Conservation (phyloP, 169 alveolate species). For the Eimeria nieschulzi region DNA sequence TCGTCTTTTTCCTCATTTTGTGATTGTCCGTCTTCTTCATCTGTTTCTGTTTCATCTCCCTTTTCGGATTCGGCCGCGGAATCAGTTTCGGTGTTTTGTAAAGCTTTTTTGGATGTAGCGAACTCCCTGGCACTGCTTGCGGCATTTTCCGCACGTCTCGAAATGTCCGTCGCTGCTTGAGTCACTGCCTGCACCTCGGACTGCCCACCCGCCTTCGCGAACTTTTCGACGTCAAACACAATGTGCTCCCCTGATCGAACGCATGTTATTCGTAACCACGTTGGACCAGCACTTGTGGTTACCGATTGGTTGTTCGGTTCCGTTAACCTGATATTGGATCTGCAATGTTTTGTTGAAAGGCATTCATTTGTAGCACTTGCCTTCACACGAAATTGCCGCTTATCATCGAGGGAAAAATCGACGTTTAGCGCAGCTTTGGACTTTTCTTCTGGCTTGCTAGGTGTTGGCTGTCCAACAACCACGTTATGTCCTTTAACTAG, state of each 20-base stretch:
- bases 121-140: neutral
- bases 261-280: neutral
- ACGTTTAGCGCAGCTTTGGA: constrained; percentile 61
- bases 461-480: constrained; percentile 24
- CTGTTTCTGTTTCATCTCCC: constrained; percentile 1
- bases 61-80: neutral
- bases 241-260: constrained; percentile 24
- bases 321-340: constrained; percentile 58
- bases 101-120: neutral
- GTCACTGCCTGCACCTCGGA: constrained; percentile 38
- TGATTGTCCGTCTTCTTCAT: neutral
- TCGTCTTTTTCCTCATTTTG: neutral
- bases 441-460: constrained; percentile 7
- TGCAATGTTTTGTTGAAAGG: neutral
- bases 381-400: constrained; percentile 43
- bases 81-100: neutral
- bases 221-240: constrained; percentile 33
- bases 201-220: constrained; percentile 50
- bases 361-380: neutral
- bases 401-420: constrained; percentile 56
- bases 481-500: neutral
- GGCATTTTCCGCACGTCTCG: constrained; percentile 23
- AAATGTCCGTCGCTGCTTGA: constrained; percentile 35
- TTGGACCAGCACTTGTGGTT: neutral
- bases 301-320: constrained; percentile 74